Conservation (phyloP, 345 rosid species). For the Eucalyptus cloeziana region DNA sequence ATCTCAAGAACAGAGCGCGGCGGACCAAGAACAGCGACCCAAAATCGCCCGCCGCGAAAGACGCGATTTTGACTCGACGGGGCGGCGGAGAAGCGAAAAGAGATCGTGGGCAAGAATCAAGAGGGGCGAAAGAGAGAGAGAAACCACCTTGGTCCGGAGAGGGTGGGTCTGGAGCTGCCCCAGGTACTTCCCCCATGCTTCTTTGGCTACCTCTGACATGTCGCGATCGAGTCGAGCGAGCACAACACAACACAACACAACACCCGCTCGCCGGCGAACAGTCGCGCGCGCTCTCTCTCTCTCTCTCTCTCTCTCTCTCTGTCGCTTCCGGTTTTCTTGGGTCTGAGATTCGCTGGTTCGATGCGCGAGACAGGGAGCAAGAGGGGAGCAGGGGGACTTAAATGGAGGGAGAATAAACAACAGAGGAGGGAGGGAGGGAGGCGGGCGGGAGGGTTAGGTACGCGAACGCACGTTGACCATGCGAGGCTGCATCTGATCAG, state of each 20-base stretch:
- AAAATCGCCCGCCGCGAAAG: not conserved
- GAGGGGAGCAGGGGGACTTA: not conserved
- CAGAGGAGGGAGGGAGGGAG: not conserved
- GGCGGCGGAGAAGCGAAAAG: not conserved
- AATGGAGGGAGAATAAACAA: not conserved
- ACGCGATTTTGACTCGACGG: not conserved
- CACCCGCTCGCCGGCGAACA: not conserved
- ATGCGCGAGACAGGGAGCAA: not conserved
- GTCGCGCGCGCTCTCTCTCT: not conserved
- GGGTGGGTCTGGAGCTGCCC: conserved; percentile 83
- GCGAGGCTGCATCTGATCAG: not conserved
- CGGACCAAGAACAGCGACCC: not conserved
- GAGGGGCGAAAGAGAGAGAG: not conserved
- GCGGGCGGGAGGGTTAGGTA: not conserved
- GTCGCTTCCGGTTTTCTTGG: not conserved
- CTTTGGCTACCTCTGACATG: conserved; percentile 70
- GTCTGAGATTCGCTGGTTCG: not conserved
- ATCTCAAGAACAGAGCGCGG: not conserved
- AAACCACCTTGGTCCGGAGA: conserved; percentile 85
- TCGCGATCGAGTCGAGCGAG: not conserved
- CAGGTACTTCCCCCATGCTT: conserved; percentile 83
- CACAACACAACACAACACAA: not conserved
- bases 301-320: not conserved
- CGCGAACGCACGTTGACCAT: not conserved
- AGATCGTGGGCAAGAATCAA: not conserved